A percentile compares a stretch with the other conserved stretches of the same genome.
phyloP scores from a whole-genome alignment of 306 rosid species.

The Corylus americana region DNA sequence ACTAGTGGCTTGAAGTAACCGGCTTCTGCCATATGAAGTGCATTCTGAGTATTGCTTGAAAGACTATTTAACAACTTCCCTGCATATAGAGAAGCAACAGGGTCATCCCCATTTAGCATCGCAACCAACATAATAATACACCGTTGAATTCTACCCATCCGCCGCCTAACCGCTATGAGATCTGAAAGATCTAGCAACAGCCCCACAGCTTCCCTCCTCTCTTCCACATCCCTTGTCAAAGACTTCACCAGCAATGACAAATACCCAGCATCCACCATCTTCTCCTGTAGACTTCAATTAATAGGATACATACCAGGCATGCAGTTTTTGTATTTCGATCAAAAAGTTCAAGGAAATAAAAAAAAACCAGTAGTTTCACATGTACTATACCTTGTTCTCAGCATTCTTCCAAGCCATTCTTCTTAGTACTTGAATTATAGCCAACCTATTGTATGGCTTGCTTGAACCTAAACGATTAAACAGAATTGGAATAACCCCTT shows the following conservation, averaged over 20 bases:
- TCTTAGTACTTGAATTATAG: slow-evolving; percentile 56
- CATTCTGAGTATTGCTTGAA: slow-evolving; percentile 78
- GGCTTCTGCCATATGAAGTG: slow-evolving; percentile 95
- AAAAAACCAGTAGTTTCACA: not conserved
- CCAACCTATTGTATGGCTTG: slow-evolving; percentile 46
- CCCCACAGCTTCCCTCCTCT: slow-evolving; percentile 82
- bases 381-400: slow-evolving; percentile 59
- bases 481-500: slow-evolving; percentile 54
- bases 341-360: not conserved
- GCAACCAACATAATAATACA: slow-evolving; percentile 86
- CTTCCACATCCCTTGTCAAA: slow-evolving; percentile 67
- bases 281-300: slow-evolving; percentile 64
- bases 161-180: slow-evolving; percentile 57
- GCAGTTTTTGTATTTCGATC: not conserved
- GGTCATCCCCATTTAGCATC: slow-evolving; percentile 72
- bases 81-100: slow-evolving; percentile 61
- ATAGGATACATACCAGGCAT: slow-evolving; percentile 23
- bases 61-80: slow-evolving; percentile 64
- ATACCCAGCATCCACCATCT: slow-evolving; percentile 60
- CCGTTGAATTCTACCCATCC: slow-evolving; percentile 81
- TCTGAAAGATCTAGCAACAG: slow-evolving; percentile 67
- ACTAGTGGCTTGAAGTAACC: slow-evolving; percentile 85
- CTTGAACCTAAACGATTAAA: slow-evolving; percentile 62
- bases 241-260: slow-evolving; percentile 74
- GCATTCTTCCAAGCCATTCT: slow-evolving; percentile 46